Percentiles rank a stretch among this genome's conserved stretches.
Evolutionary conservation across 257 asterid genomes (phyloP).

Genomic region (Primulina tabacum): DNA sequence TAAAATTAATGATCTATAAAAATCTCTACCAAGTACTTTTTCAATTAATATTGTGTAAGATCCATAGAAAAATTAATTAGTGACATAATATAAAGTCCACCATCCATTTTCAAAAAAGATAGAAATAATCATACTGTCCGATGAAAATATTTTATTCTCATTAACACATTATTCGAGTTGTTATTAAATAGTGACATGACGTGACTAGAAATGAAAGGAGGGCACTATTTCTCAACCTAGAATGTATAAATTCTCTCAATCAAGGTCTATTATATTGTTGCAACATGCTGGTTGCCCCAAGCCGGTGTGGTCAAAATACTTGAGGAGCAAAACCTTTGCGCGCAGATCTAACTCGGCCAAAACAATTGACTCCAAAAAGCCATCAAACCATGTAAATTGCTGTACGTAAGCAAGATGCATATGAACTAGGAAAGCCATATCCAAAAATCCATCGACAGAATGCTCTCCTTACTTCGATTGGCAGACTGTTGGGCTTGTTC

Average conservation of each 20-base stretch:
- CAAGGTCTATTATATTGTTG: constrained; percentile 77
- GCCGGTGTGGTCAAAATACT: constrained; percentile 80
- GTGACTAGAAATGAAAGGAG: constrained; percentile 44
- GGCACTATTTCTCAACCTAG: constrained; percentile 59
- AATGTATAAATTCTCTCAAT: constrained; percentile 79
- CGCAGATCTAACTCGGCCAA: constrained; percentile 74
- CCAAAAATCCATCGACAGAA: constrained; percentile 86
- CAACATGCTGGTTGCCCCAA: constrained; percentile 90
- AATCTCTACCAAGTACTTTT: too few relatives aligned
- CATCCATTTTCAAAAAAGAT: too few relatives aligned
- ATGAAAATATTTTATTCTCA: not conserved
- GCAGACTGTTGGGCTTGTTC: constrained; percentile 96
- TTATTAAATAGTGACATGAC: not conserved
- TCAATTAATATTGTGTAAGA: too few relatives aligned
- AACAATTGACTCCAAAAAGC: constrained; percentile 52
- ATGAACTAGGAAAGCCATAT: constrained; percentile 50
- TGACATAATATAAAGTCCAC: too few relatives aligned
- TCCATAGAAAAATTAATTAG: too few relatives aligned
- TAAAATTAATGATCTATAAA: too few relatives aligned
- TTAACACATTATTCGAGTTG: not conserved
- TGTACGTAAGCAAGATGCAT: constrained; percentile 41
- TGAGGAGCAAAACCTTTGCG: constrained; percentile 90
- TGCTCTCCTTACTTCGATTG: constrained; percentile 90
- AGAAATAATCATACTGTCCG: not conserved
- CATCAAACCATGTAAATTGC: constrained; percentile 57